phyloP scores from a whole-genome alignment of 2,329 filamentous ascomycete species.

The Beauveria brongniartii region DNA sequence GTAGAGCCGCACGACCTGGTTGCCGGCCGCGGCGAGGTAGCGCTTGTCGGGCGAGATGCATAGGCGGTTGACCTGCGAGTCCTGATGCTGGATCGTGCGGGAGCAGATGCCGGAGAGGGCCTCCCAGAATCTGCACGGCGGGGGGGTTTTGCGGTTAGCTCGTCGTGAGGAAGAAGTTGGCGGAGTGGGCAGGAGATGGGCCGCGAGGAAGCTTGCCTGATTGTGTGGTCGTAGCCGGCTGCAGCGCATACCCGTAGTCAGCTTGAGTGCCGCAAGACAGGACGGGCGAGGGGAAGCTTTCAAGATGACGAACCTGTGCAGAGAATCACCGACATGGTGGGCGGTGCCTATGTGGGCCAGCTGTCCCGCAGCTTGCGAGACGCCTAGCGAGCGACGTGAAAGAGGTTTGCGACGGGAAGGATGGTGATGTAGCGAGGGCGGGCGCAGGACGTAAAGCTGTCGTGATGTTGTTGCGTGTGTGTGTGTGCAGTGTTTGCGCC shows the following conservation, averaged over 20 bases:
- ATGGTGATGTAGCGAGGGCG: not conserved
- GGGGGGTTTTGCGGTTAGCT: not conserved
- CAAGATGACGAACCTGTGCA: slow-evolving; percentile 44
- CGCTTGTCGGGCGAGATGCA: slow-evolving; percentile 98
- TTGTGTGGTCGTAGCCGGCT: slow-evolving; percentile 58
- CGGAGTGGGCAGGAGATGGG: not conserved
- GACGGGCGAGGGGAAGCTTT: slow-evolving; percentile 16
- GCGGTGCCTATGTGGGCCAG: not conserved
- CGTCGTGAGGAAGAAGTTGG: not conserved
- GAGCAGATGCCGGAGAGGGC: slow-evolving; percentile 96
- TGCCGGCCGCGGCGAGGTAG: slow-evolving; percentile 74
- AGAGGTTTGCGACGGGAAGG: not conserved
- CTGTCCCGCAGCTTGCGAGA: not conserved
- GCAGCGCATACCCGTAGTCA: slow-evolving; percentile 2
- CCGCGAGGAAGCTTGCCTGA: slow-evolving; percentile 29
- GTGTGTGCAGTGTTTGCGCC: not conserved
- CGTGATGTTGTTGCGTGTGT: not conserved
- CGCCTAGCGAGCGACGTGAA: not conserved
- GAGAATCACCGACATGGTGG: slow-evolving; percentile 53
- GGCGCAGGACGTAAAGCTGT: not conserved
- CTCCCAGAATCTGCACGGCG: slow-evolving; percentile 79
- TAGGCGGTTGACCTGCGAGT: slow-evolving; percentile 96
- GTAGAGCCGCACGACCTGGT: slow-evolving; percentile 90
- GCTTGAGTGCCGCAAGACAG: not conserved
- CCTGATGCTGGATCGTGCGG: slow-evolving; percentile 93